Evolutionary conservation across 495 filamentous ascomycete species (phyloP), one percentile per base, ranked within the genome.

Genomic region (Neurospora sp.): DNA sequence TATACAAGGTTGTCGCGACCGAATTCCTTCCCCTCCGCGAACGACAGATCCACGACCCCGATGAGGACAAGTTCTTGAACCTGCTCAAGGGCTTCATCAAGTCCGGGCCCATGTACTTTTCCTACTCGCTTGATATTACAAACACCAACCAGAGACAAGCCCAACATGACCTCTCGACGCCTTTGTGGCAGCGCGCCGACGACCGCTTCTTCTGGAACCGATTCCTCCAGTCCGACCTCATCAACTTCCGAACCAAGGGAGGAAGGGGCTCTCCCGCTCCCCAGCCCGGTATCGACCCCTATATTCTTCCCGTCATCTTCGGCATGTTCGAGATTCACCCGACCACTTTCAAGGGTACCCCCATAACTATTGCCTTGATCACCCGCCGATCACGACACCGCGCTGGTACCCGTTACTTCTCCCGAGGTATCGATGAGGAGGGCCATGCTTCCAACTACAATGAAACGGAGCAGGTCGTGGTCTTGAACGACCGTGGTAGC

Each of bases 141-240:
- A 98, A 95, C 84, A 93, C 87, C 80, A 96, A 97, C 83, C 96
- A 99, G 82, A 88, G 96, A 70, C 96, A 98, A 82, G 88, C 93
- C 2, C 88, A 93, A 72, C 83, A 86, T 31, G 88, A 97, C 75
- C 77, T 83, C 27, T 85, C 86, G 40, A 84, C 86, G 70, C 94
- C 96, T 12, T 84, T 98, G 71, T 99, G 96, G 96, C 90, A 92
- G 82, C 85, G 94, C 73, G 92, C 96, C 71, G 96, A 99, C 82
- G 94, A 99, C 77, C 91, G 96, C 71, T 98, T 99, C 85, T 99
- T 97, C 86, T 99, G 95, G 95, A 99, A 99, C 81, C 89, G 90
- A 71, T 96, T 97, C 78, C 85, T 98, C 69, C 92, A 94, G 81
- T 90, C 91, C 4, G 95, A 98, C 75, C 82, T 99, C 69, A 98